A percentile compares a stretch with the other conserved stretches of the same genome.
Evolutionary conservation across 2,329 filamentous ascomycete species (phyloP).

Genomic region (Ambrosiella beaveri): DNA sequence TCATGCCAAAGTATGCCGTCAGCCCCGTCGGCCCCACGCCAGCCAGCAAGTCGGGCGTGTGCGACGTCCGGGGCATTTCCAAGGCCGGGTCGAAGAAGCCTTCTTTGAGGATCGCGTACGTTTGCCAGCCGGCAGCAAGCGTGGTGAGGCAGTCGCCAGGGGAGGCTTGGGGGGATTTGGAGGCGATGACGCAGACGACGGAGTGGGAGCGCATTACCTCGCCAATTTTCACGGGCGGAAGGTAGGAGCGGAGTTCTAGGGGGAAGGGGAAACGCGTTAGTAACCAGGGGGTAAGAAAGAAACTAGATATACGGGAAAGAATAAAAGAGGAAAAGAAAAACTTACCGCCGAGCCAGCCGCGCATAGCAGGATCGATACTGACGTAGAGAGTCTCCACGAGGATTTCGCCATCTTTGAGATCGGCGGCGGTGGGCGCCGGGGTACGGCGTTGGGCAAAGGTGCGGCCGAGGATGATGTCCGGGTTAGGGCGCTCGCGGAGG

Average conservation of each 20-base stretch:
- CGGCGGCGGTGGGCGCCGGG: slow-evolving; percentile 31
- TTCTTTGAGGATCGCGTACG: slow-evolving; percentile 42
- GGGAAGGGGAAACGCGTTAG: background rate
- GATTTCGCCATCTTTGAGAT: slow-evolving; percentile 47
- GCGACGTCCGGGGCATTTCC: slow-evolving; percentile 24
- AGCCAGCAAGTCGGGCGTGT: slow-evolving; percentile 42
- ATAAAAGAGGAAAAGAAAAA: background rate
- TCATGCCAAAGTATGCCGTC: slow-evolving; percentile 61
- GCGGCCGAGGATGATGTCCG: slow-evolving; percentile 42
- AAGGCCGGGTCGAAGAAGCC: slow-evolving; percentile 29
- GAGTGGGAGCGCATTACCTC: slow-evolving; percentile 49
- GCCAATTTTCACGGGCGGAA: slow-evolving; percentile 50
- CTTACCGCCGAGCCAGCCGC: slow-evolving; percentile 48
- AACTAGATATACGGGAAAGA: background rate
- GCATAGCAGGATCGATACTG: slow-evolving; percentile 60
- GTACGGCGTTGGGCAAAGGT: slow-evolving; percentile 18
- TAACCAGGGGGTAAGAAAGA: background rate
- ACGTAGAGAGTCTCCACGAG: slow-evolving; percentile 45
- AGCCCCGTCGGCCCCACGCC: slow-evolving; percentile 50
- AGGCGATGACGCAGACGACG: slow-evolving; percentile 44
- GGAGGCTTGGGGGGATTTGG: slow-evolving; percentile 35
- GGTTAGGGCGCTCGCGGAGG: slow-evolving; percentile 46
- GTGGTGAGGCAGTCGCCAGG: slow-evolving; percentile 39
- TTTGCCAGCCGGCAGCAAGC: slow-evolving; percentile 43
- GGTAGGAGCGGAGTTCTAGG: slow-evolving; percentile 36